phyloP scores from a whole-genome alignment of 192 early-diverging fungal species.

The Coemansia sp. region DNA sequence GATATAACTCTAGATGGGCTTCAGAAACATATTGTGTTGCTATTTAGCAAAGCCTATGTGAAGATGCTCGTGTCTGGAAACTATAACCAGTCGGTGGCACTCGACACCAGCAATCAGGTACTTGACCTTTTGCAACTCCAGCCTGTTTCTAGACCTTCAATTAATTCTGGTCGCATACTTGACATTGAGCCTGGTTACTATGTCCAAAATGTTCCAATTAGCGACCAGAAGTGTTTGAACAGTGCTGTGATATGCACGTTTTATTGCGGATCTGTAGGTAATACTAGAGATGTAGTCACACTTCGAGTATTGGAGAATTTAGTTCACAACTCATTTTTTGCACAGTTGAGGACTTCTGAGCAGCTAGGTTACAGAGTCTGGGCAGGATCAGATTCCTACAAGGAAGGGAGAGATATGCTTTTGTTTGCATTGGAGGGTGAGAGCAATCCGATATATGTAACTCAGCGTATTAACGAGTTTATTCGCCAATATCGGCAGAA shows the following conservation, averaged over 20 bases:
- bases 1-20: constrained; percentile 74
- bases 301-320: constrained; percentile 69
- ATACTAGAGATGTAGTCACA: constrained; percentile 60
- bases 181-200: constrained; percentile 33
- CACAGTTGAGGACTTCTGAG: constrained; percentile 88
- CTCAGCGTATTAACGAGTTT: constrained; percentile 80
- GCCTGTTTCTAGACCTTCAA: constrained; percentile 42
- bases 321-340: constrained; percentile 65
- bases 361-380: constrained; percentile 66
- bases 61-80: constrained; percentile 88
- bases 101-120: constrained; percentile 59
- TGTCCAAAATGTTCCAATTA: constrained; percentile 13
- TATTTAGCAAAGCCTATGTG: constrained; percentile 67
- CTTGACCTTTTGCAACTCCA: constrained; percentile 60
- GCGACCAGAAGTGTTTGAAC: constrained; percentile 76
- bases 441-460: constrained; percentile 73
- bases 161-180: neutral
- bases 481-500: constrained; percentile 59
- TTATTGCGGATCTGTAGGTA: constrained; percentile 69
- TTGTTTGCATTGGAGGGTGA: constrained; percentile 83
- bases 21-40: constrained; percentile 65
- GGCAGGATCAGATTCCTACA: neutral
- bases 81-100: constrained; percentile 63
- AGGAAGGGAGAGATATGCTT: constrained; percentile 26
- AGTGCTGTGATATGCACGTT: constrained; percentile 76